Evolutionary conservation across 768 basidiomycete species (phyloP), one percentile per base, ranked within the genome.

Genomic region (Hirschioporus abietinus): DNA sequence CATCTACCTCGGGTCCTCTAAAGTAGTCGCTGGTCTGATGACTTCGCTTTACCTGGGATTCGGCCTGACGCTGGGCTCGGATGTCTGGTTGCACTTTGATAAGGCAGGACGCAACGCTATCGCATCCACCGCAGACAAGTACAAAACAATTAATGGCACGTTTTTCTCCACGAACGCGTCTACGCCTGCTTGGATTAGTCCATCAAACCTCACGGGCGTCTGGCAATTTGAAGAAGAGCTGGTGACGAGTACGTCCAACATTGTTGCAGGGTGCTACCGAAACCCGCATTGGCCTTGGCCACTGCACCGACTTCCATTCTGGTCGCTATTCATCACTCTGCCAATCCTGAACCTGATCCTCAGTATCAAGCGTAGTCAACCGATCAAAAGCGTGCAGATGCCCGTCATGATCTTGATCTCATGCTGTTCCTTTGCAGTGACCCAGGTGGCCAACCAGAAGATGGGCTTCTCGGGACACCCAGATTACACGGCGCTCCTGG

Each of bases 1-100:
- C 69, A 92, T 93, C 30, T 85, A 92, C 1, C 89, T 88, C 66
- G 92, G 92, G 36, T 89, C 90, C 68, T 91, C 93, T 68, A 91
- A 91, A 76, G 90, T 94, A 88, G 91, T 93, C 20, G 93, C 92
- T 68, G 90, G 92, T n/a, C 80, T 94, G 68, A 92, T 94, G 35
- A 93, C 93, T 71, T 92, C 92, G 0, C 78, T 93, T 7, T 94
- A 93, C 74, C 76, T 94, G 84, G 92, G 92, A 1, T 93, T 94
- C 73, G 91, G 91, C 64, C 79, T 94, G 35, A 91, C 92, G 71
- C 91, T 94, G 65, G 92, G 92, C 59, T 91, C 88, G 27, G 92
- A 93, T 71, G 80, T 93, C 34, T 93, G 87, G 72, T 85, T 91
- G 35, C 81, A 92, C 59, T 80, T 93, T 66, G 92, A 93, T 71